Conservation (phyloP, 441 rosid genomes). For the Adansonia gregorii region DNA sequence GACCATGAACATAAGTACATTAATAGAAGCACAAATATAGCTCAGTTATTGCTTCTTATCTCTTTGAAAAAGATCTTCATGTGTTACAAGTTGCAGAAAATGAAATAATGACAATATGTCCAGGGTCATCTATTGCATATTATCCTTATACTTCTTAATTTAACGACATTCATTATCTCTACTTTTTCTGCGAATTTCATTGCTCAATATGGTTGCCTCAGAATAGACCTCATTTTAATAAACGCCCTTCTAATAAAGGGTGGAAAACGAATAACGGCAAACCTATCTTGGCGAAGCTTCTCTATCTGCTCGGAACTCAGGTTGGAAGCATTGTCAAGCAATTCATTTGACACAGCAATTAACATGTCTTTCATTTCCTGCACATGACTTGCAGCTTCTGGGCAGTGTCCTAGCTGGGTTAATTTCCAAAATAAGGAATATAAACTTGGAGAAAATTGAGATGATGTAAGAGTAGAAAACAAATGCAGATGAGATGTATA, state of each 20-base stretch:
- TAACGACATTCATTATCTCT: slow-evolving; percentile 20
- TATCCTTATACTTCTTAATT: slow-evolving; percentile 1
- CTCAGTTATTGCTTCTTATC: slow-evolving; percentile 24
- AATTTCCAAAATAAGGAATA: slow-evolving; percentile 37
- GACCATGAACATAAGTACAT: slow-evolving; percentile 29
- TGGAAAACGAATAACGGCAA: slow-evolving; percentile 26
- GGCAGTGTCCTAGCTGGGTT: slow-evolving; percentile 87
- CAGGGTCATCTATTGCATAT: background rate
- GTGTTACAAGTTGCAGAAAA: slow-evolving; percentile 15
- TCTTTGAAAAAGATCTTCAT: slow-evolving; percentile 28
- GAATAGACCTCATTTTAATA: slow-evolving; percentile 14
- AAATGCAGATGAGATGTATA: slow-evolving; percentile 34
- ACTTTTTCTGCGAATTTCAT: slow-evolving; percentile 19
- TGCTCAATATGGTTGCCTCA: slow-evolving; percentile 22
- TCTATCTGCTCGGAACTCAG: slow-evolving; percentile 56
- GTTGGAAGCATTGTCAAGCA: slow-evolving; percentile 70
- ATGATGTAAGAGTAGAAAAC: slow-evolving; percentile 17
- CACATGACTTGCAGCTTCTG: slow-evolving; percentile 68
- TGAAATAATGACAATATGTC: slow-evolving; percentile 11
- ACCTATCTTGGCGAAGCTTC: slow-evolving; percentile 81
- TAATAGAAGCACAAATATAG: slow-evolving; percentile 35
- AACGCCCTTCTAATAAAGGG: slow-evolving; percentile 3
- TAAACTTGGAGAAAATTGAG: slow-evolving; percentile 30
- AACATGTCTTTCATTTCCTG: slow-evolving; percentile 86
- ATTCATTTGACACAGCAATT: slow-evolving; percentile 84